phyloP scores from a whole-genome alignment of 345 rosid species.

The Odontarrhena argentea region DNA sequence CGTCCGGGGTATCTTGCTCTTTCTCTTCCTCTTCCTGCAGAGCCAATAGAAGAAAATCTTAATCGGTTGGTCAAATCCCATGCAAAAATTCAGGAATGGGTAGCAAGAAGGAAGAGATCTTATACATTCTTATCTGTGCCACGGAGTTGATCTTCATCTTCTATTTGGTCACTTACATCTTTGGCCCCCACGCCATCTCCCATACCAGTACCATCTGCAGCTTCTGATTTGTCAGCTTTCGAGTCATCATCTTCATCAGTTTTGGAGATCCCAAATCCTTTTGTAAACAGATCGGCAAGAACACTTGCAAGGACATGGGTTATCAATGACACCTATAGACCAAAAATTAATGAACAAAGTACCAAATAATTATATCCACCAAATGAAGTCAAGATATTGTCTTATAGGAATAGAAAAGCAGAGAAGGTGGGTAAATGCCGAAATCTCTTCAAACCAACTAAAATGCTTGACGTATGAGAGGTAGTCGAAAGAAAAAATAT shows the following conservation, averaged over 20 bases:
- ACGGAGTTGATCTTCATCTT: slow-evolving; percentile 84
- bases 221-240: slow-evolving; percentile 47
- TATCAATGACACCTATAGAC: slow-evolving; percentile 65
- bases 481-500: not conserved
- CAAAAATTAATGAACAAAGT: slow-evolving; percentile 26
- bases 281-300: slow-evolving; percentile 69
- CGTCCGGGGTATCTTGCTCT: slow-evolving; percentile 63
- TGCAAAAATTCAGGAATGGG: slow-evolving; percentile 8
- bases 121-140: slow-evolving; percentile 71
- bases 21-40: slow-evolving; percentile 56
- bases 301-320: slow-evolving; percentile 77
- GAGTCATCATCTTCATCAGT: slow-evolving; percentile 66
- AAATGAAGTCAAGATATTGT: not conserved
- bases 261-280: slow-evolving; percentile 70
- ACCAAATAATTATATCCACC: slow-evolving; percentile 15
- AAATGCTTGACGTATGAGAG: slow-evolving; percentile 1
- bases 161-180: slow-evolving; percentile 89
- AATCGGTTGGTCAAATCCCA: slow-evolving; percentile 22
- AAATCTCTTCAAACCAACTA: slow-evolving; percentile 8
- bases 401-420: not conserved
- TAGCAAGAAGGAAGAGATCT: slow-evolving; percentile 15
- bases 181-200: slow-evolving; percentile 83
- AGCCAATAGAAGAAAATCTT: slow-evolving; percentile 12
- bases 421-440: slow-evolving; percentile 18
- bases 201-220: slow-evolving; percentile 86